Evolutionary conservation across 2,329 filamentous ascomycete species (phyloP), one percentile per base, ranked within the genome.

Genomic region (Pezicula neosporulosa): DNA sequence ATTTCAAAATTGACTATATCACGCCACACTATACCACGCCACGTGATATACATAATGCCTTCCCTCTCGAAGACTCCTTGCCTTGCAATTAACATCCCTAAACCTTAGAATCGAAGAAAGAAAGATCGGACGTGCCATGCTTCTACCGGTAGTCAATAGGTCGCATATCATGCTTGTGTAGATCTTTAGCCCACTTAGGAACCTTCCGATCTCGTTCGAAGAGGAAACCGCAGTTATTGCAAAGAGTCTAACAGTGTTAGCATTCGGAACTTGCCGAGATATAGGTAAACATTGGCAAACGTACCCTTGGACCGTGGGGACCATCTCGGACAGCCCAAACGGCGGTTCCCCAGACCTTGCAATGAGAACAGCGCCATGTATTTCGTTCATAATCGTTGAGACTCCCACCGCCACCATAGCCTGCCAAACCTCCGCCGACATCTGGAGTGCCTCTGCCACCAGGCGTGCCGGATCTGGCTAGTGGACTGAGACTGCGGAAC

Each of bases 311-410:
- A 49, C 92, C 93, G 49, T 82, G 77, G 13, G 94, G 94, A 21
- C 94, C 94, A 71, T 97, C 92, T 62, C 94, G 80, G 3, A 97
- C 93, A 45, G 90, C 92, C 94, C 94, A 99, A 8, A 97, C 90
- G 27, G 90, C 88, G 45, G 86, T 86, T 15, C 93, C 94, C 84
- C 89, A 93, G 33, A 97, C 84, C 54, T 80, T 79, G 69, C 94
- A 99, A 70, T 97, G 93, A 42, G 77, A 77, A 71, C 94, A 99
- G 56, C 90, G 82, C 94, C 94, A 99, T 41, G 79, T 85, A 57
- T 82, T 77, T 60, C 92, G 81, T 74, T 97, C 94, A 63, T 80
- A 80, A 49, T 95, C 90, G 2, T 83, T 83, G 50, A 94, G 75
- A 27, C 87, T 77, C 38, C 77, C 77, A 38, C 74, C 70, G 56